A percentile compares a stretch with the other conserved stretches of the same genome.
These are phyloP conservation scores for Skeletonema marinoi DNA, from an alignment of 108 stramenopile species.

Conservation along the genomic window DNA sequence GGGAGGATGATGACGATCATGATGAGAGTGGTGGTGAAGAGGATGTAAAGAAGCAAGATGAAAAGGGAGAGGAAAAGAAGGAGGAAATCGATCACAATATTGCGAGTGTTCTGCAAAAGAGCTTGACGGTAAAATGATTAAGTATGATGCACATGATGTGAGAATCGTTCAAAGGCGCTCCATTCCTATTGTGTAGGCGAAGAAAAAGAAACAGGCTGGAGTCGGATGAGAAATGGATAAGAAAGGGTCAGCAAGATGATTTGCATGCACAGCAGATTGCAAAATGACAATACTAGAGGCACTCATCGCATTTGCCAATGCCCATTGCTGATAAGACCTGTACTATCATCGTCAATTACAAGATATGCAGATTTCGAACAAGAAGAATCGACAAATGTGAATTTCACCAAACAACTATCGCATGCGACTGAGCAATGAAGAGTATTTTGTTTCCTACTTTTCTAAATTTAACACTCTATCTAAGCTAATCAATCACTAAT, in stretches of 20 bases:
- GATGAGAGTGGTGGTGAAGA: conserved; percentile 33
- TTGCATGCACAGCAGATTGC: too few species aligned
- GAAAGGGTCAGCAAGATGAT: too few species aligned
- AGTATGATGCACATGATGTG: not conserved
- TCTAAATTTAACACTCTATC: not conserved
- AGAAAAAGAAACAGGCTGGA: not conserved
- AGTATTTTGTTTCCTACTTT: not conserved
- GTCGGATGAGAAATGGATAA: too few species aligned
- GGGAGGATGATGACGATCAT: conserved; percentile 50
- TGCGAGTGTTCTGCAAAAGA: not conserved
- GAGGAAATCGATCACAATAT: not conserved
- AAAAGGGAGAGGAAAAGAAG: not conserved
- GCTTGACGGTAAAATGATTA: not conserved
- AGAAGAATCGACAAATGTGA: not conserved
- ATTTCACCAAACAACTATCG: not conserved
- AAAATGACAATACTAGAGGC: too few species aligned
- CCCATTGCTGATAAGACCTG: too few species aligned
- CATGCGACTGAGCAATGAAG: not conserved
- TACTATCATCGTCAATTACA: not conserved
- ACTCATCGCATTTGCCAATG: too few species aligned
- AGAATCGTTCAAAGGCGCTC: not conserved
- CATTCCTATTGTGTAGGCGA: not conserved
- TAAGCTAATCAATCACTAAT: not conserved
- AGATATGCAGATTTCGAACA: not conserved
- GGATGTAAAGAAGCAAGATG: not conserved